Base-by-base conservation (phyloP, 495 filamentous ascomycete species). In the Lasiosphaeriaceae sp. region DNA sequence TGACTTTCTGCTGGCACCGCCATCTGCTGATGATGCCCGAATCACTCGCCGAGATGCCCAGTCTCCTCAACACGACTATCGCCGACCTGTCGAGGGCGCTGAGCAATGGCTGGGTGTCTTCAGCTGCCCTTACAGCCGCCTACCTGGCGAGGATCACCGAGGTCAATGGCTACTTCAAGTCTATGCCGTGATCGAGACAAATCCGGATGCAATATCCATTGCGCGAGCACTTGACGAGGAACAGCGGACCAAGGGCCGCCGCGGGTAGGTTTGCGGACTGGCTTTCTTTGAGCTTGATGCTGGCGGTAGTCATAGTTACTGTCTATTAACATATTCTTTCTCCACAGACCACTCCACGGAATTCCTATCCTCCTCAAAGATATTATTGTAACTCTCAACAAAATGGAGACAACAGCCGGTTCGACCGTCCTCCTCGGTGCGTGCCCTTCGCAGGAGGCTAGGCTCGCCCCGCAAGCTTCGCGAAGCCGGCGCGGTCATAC, bases 111-210 rank as follows among this genome's bases (percentile, higher is more conserved):
- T n/a, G n/a, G n/a, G n/a, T n/a, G n/a, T n/a, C n/a, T n/a, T n/a
- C n/a, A n/a, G n/a, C n/a, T n/a, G n/a, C n/a, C n/a, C n/a, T n/a
- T n/a, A n/a, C n/a, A n/a, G n/a, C n/a, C n/a, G n/a, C n/a, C n/a
- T n/a, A n/a, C n/a, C n/a, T 55, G 41, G 52, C 52, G 8, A 47
- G 52, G 14, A 55, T 55, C 5, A 43, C 37, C 2, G 52, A 55
- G 39, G 44, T 23, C 2, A 43, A 35, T 22, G 41, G 26, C 41
- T 46, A 46, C 21, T 47, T 55, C 52, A n/a, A n/a, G n/a, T n/a
- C n/a, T 23, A 47, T 2, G 52, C 52, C 0, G 52, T 55, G 24
- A 16, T 55, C 14, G 31, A 55, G 17, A 21, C 39, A 14, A 55
- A 55, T 26, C 52, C 52, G 23, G 41, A 54, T 31, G 52, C 39